Evolutionary conservation across 2,329 filamentous ascomycete genomes (phyloP), one percentile per base, ranked within the genome.

Genomic region (Aureobasidium leucospermi): DNA sequence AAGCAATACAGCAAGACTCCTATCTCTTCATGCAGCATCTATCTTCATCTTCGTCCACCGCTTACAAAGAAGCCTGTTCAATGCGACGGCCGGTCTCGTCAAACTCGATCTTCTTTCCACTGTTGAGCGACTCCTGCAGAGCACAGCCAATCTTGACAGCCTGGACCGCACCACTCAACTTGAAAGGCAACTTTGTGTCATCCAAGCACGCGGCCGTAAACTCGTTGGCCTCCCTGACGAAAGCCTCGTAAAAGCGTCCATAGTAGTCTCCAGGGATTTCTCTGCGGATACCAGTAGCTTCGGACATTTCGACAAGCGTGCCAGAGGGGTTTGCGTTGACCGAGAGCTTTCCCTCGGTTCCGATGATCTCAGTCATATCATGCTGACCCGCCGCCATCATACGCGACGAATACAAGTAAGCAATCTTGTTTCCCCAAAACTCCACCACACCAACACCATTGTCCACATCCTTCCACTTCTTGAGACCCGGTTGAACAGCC

Each of bases 321-420:
- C 70, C 72, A 48, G 74, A 72, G 5, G 85, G 85, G 63, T 85
- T 79, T 6, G 75, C 77, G 66, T 87, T 87, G 62, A 88, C 76
- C 0, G 77, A 73, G 6, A 88, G 67, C 69, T 87, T 87, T 42
- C 85, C 84, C 64, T 80, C 77, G 1, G 85, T 88, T 11, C 85
- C 85, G 58, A 87, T 84, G 63, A 88, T 80, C 71, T 87, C 84
- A 0, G 85, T 86, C 61, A 78, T 81, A 68, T 88, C 85, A 62
- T 86, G 81, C 70, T 88, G 85, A 0, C 85, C 85, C 0, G 82
- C 80, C 0, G 84, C 82, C 81, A 87, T 88, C 81, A 87, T 88
- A 13, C 85, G 77, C 9, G 77, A 81, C 43, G 76, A 78, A 69
- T 85, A 88, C 62, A 86, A 80, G 67, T 86, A 84, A 1, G 84